These are phyloP conservation scores for Globisporangium paroecandrum DNA, from an alignment of 352 stramenopile species.

Conservation along the genomic window DNA sequence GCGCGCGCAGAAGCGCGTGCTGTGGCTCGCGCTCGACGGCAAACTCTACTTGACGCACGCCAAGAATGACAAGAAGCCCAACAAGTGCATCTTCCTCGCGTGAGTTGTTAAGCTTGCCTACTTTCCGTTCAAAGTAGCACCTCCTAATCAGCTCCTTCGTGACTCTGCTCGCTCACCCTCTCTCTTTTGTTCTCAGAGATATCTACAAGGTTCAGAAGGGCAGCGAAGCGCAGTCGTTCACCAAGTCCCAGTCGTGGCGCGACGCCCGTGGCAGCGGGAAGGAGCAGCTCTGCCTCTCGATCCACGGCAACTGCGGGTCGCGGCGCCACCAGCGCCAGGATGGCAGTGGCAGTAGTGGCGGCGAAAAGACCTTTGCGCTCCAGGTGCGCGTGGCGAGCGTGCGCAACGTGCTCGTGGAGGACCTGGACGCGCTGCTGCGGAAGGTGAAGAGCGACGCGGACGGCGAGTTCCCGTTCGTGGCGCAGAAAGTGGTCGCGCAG, in stretches of 20 bases:
- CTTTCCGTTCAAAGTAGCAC: no score
- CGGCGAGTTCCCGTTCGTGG: slow-evolving; percentile 46
- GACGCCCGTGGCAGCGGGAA: slow-evolving; percentile 38
- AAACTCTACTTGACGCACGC: slow-evolving; percentile 35
- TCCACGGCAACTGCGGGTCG: slow-evolving; percentile 27
- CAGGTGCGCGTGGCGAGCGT: slow-evolving; percentile 43
- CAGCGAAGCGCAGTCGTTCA: slow-evolving; percentile 41
- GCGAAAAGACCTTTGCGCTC: slow-evolving; percentile 43
- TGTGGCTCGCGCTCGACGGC: slow-evolving; percentile 47
- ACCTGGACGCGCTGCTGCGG: slow-evolving; percentile 36
- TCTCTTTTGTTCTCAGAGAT: slow-evolving; percentile 23
- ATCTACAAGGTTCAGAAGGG: slow-evolving; percentile 43
- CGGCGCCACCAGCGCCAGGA: slow-evolving; percentile 1
- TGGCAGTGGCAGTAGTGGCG: slow-evolving; percentile 11
- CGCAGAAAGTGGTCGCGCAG: slow-evolving; percentile 38
- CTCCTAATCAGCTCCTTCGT: not conserved
- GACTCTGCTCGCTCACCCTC: not conserved
- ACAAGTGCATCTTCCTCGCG: slow-evolving; percentile 42
- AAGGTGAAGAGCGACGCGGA: slow-evolving; percentile 47
- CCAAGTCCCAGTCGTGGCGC: slow-evolving; percentile 49
- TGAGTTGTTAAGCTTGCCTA: slow-evolving; percentile 16
- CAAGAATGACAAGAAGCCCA: slow-evolving; percentile 44
- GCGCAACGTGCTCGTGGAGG: slow-evolving; percentile 48
- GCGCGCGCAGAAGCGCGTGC: slow-evolving; percentile 38
- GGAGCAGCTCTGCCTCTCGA: slow-evolving; percentile 45